Evolutionary conservation across 176 grass and related monocot genomes (phyloP).

Genomic region (Oryza longistaminata): DNA sequence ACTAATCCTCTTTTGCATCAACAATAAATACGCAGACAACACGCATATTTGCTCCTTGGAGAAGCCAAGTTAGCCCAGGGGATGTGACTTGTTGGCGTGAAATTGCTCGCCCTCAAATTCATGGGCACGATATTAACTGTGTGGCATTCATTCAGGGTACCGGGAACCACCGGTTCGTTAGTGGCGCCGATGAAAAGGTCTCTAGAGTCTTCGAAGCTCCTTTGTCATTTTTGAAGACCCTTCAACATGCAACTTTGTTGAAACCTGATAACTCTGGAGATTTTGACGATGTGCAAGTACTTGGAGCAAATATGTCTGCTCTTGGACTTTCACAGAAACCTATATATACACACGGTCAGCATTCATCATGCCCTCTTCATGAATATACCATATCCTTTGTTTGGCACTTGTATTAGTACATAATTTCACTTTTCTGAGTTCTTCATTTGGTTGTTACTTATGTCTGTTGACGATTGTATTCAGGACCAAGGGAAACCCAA

Average conservation of each 20-base stretch:
- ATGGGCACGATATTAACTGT: conserved; percentile 97
- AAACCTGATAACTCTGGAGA: conserved; percentile 58
- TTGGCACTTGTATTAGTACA: not conserved
- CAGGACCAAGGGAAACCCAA: conserved; percentile 56
- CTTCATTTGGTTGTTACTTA: conserved; percentile 38
- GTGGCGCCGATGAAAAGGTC: conserved; percentile 98
- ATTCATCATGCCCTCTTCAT: not conserved
- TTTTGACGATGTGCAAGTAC: conserved; percentile 69
- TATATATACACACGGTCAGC: conserved; percentile 85
- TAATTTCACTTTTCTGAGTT: not conserved
- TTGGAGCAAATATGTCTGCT: conserved; percentile 99
- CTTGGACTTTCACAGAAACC: conserved; percentile 98
- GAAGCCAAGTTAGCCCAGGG: conserved; percentile 49
- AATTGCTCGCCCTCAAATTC: conserved; percentile 81
- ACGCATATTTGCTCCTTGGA: conserved; percentile 87
- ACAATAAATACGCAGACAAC: conserved; percentile 67
- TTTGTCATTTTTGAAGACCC: conserved; percentile 87
- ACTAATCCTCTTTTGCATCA: conserved; percentile 31
- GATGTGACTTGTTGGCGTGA: conserved; percentile 67
- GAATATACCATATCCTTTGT: conserved; percentile 23
- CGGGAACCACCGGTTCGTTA: conserved; percentile 84
- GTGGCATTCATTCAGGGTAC: conserved; percentile 68
- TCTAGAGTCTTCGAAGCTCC: conserved; percentile 93
- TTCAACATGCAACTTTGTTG: conserved; percentile 66
- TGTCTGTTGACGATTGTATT: conserved; percentile 32